phyloP scores from a whole-genome alignment of 2,329 filamentous ascomycete genomes.

The Pyrenophora graminea region DNA sequence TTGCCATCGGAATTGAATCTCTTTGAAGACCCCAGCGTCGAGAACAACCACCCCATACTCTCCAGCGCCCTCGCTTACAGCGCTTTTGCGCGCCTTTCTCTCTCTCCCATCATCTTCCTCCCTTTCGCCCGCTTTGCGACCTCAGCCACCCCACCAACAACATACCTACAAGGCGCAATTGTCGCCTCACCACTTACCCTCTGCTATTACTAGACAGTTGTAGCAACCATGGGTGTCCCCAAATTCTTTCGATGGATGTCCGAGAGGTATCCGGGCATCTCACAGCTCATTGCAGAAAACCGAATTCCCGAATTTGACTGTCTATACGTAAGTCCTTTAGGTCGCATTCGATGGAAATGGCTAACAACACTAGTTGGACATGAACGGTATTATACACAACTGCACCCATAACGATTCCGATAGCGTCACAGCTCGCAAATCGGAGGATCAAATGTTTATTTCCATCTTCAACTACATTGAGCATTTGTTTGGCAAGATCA shows the following conservation, averaged over 20 bases:
- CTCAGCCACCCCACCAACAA: background rate
- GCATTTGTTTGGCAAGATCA: conserved; percentile 97
- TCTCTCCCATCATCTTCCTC: conserved; percentile 6
- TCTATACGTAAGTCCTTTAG: conserved; percentile 70
- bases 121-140: conserved; percentile 7
- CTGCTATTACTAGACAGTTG: conserved; percentile 23
- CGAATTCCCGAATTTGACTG: conserved; percentile 98
- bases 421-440: conserved; percentile 87
- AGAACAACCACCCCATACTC: conserved; percentile 36
- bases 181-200: conserved; percentile 12
- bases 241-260: conserved; percentile 99
- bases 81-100: conserved; percentile 14
- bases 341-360: conserved; percentile 3
- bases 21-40: conserved; percentile 49
- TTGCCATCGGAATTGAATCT: conserved; percentile 21
- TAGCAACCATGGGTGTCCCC: conserved; percentile 67
- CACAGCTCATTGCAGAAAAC: conserved; percentile 97
- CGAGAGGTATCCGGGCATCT: conserved; percentile 97
- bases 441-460: conserved; percentile 99
- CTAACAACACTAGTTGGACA: conserved; percentile 67
- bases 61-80: conserved; percentile 25
- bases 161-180: conserved; percentile 2
- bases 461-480: conserved; percentile 99
- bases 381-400: conserved; percentile 99
- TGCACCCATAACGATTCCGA: conserved; percentile 97